A percentile compares a stretch with the other conserved stretches of the same genome.
Conservation (phyloP, 768 basidiomycete genomes). For the Boletus subcaerulescens region DNA sequence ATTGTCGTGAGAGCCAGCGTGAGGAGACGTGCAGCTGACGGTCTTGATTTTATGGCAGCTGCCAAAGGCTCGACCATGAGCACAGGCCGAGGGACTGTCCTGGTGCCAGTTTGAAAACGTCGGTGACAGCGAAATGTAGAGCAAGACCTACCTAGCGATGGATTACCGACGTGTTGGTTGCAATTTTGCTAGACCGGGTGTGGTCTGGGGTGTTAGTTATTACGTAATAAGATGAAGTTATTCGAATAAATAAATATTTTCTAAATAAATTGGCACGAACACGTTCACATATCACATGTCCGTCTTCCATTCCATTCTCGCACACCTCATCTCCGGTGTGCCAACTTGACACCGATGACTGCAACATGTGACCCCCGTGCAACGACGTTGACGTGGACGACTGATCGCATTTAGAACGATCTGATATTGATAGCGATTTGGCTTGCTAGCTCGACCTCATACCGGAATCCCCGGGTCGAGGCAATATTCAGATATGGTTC, state of each 20-base stretch:
- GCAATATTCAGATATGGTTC: constrained; percentile 1
- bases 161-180: not conserved
- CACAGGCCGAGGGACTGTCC: constrained; percentile 15
- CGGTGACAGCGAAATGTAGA: not conserved
- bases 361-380: not conserved
- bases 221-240: constrained; percentile 14
- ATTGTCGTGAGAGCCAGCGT: constrained; percentile 30
- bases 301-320: not conserved
- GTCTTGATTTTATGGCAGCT: constrained; percentile 45
- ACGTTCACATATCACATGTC: too few species aligned
- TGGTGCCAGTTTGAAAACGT: not conserved
- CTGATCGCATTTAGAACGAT: constrained; percentile 2
- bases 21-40: constrained; percentile 25
- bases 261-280: too few species aligned
- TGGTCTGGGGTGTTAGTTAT: not conserved
- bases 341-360: constrained; percentile 2
- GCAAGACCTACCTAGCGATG: constrained; percentile 12
- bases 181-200: not conserved
- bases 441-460: not conserved
- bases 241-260: not conserved
- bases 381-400: not conserved
- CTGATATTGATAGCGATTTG: constrained; percentile 14
- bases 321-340: constrained; percentile 6
- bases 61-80: constrained; percentile 66
- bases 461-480: constrained; percentile 17